Percentiles rank a stretch among this genome's conserved stretches.
phyloP scores from a whole-genome alignment of 2,329 filamentous ascomycete genomes.

The Blumeria hordei region DNA sequence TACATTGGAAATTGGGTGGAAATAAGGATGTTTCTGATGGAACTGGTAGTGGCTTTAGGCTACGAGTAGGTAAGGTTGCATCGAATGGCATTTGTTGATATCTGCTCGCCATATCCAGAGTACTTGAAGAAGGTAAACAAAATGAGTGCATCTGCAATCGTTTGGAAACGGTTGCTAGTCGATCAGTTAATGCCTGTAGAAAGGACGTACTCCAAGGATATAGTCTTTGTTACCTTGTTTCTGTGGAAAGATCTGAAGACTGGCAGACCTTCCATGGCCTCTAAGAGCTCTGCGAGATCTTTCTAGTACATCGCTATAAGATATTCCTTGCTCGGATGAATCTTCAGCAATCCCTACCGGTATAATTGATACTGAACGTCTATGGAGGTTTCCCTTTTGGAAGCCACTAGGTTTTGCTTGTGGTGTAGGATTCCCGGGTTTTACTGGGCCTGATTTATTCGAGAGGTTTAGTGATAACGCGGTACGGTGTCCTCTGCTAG shows the following conservation, averaged over 20 bases:
- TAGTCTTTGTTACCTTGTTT: slow-evolving; percentile 14
- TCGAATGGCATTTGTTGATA: neutral
- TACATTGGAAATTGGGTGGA: no score
- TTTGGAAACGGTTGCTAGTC: no score
- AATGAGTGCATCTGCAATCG: no score
- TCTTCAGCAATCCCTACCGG: slow-evolving; percentile 38
- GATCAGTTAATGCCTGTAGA: no score
- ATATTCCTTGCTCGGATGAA: slow-evolving; percentile 12
- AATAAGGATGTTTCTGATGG: no score
- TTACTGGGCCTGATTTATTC: neutral
- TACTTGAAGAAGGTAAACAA: no score
- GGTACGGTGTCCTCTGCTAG: slow-evolving; percentile 35
- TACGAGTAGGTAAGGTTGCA: no score
- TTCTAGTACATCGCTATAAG: slow-evolving; percentile 15
- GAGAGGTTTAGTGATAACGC: slow-evolving; percentile 39
- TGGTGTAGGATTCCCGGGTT: slow-evolving; percentile 8
- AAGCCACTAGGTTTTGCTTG: slow-evolving; percentile 6
- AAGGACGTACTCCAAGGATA: no score
- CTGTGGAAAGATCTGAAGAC: slow-evolving; percentile 47
- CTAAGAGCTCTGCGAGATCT: slow-evolving; percentile 27
- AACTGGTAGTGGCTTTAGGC: no score
- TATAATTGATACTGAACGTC: slow-evolving; percentile 60
- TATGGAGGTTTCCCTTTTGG: slow-evolving; percentile 32
- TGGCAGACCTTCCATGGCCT: slow-evolving; percentile 55
- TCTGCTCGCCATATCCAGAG: no score